Evolutionary conservation across 257 asterid genomes (phyloP).

Genomic region (Phtheirospermum japonicum): DNA sequence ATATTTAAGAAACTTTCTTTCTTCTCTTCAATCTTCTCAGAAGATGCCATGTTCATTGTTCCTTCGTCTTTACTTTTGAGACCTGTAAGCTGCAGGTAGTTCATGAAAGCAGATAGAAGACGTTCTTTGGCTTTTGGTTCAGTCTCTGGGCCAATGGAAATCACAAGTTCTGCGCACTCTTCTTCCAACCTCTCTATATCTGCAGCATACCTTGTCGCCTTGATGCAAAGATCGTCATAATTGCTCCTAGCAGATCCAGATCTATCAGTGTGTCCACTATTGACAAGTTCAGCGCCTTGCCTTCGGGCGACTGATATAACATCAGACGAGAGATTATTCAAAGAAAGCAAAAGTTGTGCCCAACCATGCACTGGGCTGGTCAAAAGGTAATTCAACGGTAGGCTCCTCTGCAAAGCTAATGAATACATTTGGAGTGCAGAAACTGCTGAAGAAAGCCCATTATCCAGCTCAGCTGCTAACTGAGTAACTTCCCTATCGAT

Average conservation of each 20-base stretch:
- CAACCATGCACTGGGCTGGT: constrained; percentile 92
- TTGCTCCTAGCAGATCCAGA: constrained; percentile 51
- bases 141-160: constrained; percentile 69
- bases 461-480: constrained; percentile 67
- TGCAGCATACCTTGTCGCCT: constrained; percentile 58
- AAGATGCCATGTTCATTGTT: constrained; percentile 33
- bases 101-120: constrained; percentile 62
- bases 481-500: constrained; percentile 89
- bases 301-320: constrained; percentile 60
- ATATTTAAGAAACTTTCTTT: constrained; percentile 44
- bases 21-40: constrained; percentile 47
- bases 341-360: constrained; percentile 81
- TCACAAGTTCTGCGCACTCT: constrained; percentile 60
- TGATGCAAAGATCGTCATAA: constrained; percentile 77
- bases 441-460: constrained; percentile 79
- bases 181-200: constrained; percentile 84
- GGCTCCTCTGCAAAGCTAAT: constrained; percentile 76
- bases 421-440: constrained; percentile 79
- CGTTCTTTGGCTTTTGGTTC: constrained; percentile 73
- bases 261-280: constrained; percentile 43
- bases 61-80: constrained; percentile 47
- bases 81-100: constrained; percentile 54
- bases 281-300: constrained; percentile 75
- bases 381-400: constrained; percentile 81
- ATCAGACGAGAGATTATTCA: constrained; percentile 73